Evolutionary conservation across 2,329 filamentous ascomycete species (phyloP), one percentile per base, ranked within the genome.

Genomic region (Fusarium solani-melongenae): DNA sequence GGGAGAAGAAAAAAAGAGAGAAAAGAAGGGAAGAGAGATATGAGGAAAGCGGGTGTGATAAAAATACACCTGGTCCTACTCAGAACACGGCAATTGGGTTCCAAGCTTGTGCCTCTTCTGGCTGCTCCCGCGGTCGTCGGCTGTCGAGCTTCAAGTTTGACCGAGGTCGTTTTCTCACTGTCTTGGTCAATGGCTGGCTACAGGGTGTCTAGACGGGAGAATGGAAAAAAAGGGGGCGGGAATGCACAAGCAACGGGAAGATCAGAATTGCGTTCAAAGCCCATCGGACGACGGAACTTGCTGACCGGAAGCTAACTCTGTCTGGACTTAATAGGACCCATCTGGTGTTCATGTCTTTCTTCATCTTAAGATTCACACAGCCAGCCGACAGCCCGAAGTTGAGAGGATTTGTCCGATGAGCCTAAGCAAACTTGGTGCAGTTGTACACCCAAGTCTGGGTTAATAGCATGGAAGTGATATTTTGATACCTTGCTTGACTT

Each of bases 91-190:
- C 38, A 62, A 39, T 58, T 49, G 6, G 20, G 59, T 22, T 24
- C 49, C 51, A 49, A 59, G 55, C 58, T 68, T 49, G 66, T 64
- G 56, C 76, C 74, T 31, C 46, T 51, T 51, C 46, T 51, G 15
- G 46, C 17, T 44, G 39, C 46, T 57, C 33, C 55, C 55, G 72
- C 76, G 76, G 76, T 72, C 67, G 60, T 77, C 75, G 75, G 75
- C 75, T 77, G 66, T 72, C 36, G 57, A 57, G 67, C 57, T 51
- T 68, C 59, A 49, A 67, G 55, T 55, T 57, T 67, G 58, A 69
- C 76, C 76, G 71, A 74, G 76, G 76, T 77, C 69, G 63, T 66
- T 63, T 34, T 31, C n/a, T 58, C 29, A 12, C 24, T 51, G 24
- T 31, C n/a, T 51, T 11, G 24, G 24, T 51, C 4, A 24, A 15